Conservation (phyloP, 2,329 filamentous ascomycete genomes). For the Chrysosporium keratinophilum region DNA sequence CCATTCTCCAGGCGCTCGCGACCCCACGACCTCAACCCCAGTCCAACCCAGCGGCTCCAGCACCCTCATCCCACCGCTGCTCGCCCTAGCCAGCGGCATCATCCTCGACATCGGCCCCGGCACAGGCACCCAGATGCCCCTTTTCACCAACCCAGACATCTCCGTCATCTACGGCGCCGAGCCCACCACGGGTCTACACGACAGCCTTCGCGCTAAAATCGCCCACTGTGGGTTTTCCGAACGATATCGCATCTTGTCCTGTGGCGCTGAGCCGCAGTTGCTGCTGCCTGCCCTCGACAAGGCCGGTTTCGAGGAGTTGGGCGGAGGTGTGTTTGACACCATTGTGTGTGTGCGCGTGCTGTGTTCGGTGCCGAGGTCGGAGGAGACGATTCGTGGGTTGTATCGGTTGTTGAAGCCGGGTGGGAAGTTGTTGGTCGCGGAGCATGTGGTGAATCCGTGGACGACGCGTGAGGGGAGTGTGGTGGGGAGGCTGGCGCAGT, state of each 20-base stretch:
- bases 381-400: slow-evolving; percentile 38
- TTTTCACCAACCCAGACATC: slow-evolving; percentile 37
- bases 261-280: slow-evolving; percentile 39
- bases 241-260: slow-evolving; percentile 43
- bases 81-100: slow-evolving; percentile 32
- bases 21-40: slow-evolving; percentile 10
- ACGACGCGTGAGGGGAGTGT: slow-evolving; percentile 37
- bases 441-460: slow-evolving; percentile 48
- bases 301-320: slow-evolving; percentile 23
- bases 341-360: slow-evolving; percentile 46
- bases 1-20: slow-evolving; percentile 5
- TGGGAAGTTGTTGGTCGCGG: slow-evolving; percentile 45
- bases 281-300: slow-evolving; percentile 38
- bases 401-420: slow-evolving; percentile 46
- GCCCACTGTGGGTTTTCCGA: slow-evolving; percentile 32
- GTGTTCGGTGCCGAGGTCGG: slow-evolving; percentile 43
- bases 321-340: slow-evolving; percentile 41
- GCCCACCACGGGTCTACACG: slow-evolving; percentile 42
- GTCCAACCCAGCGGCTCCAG: slow-evolving; percentile 23
- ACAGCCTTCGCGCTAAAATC: slow-evolving; percentile 34
- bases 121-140: slow-evolving; percentile 41
- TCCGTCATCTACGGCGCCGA: slow-evolving; percentile 46
- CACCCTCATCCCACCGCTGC: slow-evolving; percentile 33
- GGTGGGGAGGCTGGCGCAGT: slow-evolving; percentile 38
- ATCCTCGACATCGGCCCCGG: slow-evolving; percentile 46